Conservation (phyloP, 495 filamentous ascomycete genomes). For the Venustampulla echinocandica region DNA sequence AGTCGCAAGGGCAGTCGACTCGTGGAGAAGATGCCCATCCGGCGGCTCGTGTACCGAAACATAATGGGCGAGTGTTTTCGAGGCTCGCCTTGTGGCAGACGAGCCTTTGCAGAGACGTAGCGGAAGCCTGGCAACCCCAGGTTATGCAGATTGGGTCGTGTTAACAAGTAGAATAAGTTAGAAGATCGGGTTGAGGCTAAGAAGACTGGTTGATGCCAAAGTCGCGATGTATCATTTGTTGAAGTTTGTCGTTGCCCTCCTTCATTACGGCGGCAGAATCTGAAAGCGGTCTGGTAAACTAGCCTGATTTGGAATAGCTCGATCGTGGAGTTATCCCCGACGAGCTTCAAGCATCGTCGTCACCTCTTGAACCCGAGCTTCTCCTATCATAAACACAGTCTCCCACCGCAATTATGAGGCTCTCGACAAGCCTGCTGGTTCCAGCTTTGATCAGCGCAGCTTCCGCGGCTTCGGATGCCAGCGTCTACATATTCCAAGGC, state of each 20-base stretch:
- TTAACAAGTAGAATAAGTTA: background rate
- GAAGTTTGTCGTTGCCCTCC: background rate
- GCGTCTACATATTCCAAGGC: conserved; percentile 20
- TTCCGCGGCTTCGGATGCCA: conserved; percentile 19
- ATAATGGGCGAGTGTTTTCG: conserved; percentile 6
- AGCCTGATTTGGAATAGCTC: too few species aligned
- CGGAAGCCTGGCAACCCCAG: background rate
- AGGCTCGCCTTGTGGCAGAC: conserved; percentile 6
- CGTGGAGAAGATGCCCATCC: conserved; percentile 11
- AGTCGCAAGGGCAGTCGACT: conserved; percentile 19
- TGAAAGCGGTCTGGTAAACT: conserved; percentile 4
- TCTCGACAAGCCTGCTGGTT: conserved; percentile 28
- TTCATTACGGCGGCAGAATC: conserved; percentile 4
- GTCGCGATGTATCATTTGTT: background rate
- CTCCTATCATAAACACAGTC: background rate
- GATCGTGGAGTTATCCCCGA: background rate
- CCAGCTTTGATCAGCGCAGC: conserved; percentile 29
- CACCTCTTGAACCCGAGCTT: conserved; percentile 14
- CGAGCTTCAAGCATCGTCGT: conserved; percentile 13
- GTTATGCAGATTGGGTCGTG: background rate
- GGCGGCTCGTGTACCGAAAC: conserved; percentile 11
- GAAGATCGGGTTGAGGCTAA: background rate
- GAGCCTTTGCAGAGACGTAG: background rate
- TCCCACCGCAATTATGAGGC: conserved; percentile 20
- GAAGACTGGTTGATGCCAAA: background rate